A percentile compares a stretch with the other conserved stretches of the same genome.
Conservation (phyloP, 345 rosid genomes). For the Boechera stricta region DNA sequence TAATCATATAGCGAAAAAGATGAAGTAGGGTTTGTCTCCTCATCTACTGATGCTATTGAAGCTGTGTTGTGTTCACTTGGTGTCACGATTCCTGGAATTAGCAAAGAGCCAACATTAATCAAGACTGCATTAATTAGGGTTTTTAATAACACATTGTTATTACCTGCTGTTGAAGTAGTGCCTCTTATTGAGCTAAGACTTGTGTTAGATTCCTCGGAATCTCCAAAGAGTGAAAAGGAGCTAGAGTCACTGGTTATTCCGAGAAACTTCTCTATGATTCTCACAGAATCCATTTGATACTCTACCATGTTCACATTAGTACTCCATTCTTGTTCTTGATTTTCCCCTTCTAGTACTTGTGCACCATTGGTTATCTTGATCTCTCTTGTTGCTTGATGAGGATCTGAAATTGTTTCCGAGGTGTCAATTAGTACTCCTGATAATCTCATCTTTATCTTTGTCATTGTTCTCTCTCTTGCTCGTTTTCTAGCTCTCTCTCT, state of each 20-base stretch:
- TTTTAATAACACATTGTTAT: constrained; percentile 21
- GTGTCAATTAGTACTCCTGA: constrained; percentile 28
- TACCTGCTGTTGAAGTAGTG: constrained; percentile 23
- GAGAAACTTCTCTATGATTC: constrained; percentile 63
- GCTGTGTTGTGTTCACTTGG: constrained; percentile 34
- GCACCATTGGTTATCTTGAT: constrained; percentile 36
- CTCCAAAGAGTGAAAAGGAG: constrained; percentile 37
- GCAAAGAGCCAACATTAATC: constrained; percentile 7
- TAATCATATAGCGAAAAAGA: constrained; percentile 38
- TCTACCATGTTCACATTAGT: constrained; percentile 32
- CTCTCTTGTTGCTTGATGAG: constrained; percentile 50
- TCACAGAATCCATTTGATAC: constrained; percentile 51
- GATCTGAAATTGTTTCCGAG: constrained; percentile 34
- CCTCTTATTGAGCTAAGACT: constrained; percentile 34
- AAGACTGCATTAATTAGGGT: constrained; percentile 17
- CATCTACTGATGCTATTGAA: constrained; percentile 33
- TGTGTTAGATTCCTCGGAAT: constrained; percentile 39
- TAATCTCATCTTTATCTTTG: constrained; percentile 55
- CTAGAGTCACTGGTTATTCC: constrained; percentile 48
- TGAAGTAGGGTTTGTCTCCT: constrained; percentile 40
- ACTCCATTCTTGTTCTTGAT: constrained; percentile 40
- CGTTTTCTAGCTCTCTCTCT: constrained; percentile 72
- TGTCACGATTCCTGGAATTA: constrained; percentile 35
- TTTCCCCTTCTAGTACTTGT: constrained; percentile 35
- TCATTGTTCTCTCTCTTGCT: constrained; percentile 71